These are phyloP conservation scores for Corchorus capsularis DNA, from an alignment of 345 rosid genomes.

Conservation along the genomic window DNA sequence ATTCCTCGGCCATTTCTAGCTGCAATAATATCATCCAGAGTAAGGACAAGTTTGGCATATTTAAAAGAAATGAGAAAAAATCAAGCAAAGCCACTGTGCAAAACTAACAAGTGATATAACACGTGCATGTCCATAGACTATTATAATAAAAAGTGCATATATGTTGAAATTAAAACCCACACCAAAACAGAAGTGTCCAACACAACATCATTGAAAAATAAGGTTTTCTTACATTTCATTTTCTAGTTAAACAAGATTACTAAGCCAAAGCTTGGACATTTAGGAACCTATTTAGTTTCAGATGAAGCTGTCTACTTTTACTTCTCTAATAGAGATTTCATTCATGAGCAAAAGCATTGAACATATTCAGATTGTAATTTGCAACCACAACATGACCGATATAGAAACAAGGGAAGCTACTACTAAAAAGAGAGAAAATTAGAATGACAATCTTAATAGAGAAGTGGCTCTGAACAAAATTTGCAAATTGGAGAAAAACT, in stretches of 20 bases:
- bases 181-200: not conserved
- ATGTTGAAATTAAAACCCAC: not conserved
- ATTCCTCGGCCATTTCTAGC: slow-evolving; percentile 98
- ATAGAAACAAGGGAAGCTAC: not conserved
- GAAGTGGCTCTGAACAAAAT: slow-evolving; percentile 5
- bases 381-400: not conserved
- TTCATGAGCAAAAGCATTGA: not conserved
- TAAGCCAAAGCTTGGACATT: not conserved
- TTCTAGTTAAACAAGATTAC: not conserved
- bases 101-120: not conserved
- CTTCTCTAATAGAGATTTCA: not conserved
- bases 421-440: not conserved
- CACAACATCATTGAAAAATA: not conserved
- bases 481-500: slow-evolving; percentile 2
- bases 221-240: slow-evolving; percentile 3
- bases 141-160: not conserved
- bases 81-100: not conserved
- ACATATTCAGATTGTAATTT: not conserved
- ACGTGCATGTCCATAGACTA: not conserved
- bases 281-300: not conserved
- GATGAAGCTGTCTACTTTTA: not conserved
- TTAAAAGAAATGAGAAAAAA: not conserved
- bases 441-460: not conserved
- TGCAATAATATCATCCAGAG: slow-evolving; percentile 40
- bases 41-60: not conserved